Percentiles rank a stretch among this genome's conserved stretches.
phyloP scores from a whole-genome alignment of 2,329 filamentous ascomycete species.

The Diaporthe ampelina region DNA sequence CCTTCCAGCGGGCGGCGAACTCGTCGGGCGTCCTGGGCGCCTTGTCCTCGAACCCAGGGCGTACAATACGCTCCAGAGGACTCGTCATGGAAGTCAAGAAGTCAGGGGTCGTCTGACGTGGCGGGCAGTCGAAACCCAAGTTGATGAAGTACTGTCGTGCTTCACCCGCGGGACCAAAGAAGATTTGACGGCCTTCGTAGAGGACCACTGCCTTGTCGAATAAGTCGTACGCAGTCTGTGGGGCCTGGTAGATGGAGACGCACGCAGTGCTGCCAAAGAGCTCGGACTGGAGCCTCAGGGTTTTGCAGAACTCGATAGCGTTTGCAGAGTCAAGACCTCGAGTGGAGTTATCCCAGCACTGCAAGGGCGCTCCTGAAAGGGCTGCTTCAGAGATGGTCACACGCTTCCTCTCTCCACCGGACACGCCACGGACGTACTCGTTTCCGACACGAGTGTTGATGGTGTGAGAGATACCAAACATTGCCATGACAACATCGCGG shows the following conservation, averaged over 20 bases:
- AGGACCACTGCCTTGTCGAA: slow-evolving; percentile 72
- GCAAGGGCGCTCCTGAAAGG: slow-evolving; percentile 71
- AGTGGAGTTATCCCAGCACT: slow-evolving; percentile 80
- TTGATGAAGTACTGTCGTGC: slow-evolving; percentile 76
- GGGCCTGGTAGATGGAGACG: slow-evolving; percentile 82
- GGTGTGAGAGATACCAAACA: slow-evolving; percentile 81
- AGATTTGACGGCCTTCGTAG: slow-evolving; percentile 74
- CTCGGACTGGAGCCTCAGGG: slow-evolving; percentile 76
- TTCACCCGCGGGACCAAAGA: slow-evolving; percentile 70
- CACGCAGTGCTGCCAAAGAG: slow-evolving; percentile 75
- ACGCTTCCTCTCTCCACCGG: slow-evolving; percentile 79
- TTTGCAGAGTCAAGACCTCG: slow-evolving; percentile 82
- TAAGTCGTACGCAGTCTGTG: slow-evolving; percentile 73
- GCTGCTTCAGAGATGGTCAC: slow-evolving; percentile 74
- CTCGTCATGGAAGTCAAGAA: slow-evolving; percentile 80
- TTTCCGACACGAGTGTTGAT: slow-evolving; percentile 81
- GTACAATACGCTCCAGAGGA: slow-evolving; percentile 67
- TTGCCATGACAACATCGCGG: slow-evolving; percentile 80
- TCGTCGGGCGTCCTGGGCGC: slow-evolving; percentile 73
- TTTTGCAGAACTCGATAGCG: slow-evolving; percentile 81
- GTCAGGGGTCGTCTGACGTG: slow-evolving; percentile 78
- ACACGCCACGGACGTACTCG: slow-evolving; percentile 81
- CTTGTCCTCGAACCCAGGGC: slow-evolving; percentile 67
- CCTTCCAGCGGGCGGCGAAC: slow-evolving; percentile 71
- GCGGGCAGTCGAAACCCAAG: slow-evolving; percentile 76